Base-by-base conservation (phyloP, 2,329 filamentous ascomycete genomes). In the Calonectria honghensis region DNA sequence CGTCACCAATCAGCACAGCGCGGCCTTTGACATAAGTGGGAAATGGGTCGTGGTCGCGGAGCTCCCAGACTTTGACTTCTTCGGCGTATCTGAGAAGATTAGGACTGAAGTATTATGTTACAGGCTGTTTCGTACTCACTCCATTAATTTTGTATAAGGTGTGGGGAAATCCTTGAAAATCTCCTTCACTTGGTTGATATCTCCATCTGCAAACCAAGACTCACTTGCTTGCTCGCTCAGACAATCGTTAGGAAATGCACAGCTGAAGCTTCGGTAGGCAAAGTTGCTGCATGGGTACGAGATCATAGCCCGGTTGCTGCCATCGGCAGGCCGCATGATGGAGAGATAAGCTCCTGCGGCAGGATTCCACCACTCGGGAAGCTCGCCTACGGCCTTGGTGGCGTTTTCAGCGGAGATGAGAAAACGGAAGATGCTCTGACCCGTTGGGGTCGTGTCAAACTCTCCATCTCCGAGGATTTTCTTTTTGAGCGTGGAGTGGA, bases 391-490 rank as follows among this genome's bases (percentile, higher is more conserved):
- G 11, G 32, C 57, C n/a, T 63, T 63, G 32, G 57, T 63, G 37
- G 57, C 57, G 32, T 18, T 63, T 41, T 63, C 37, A 13, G 57
- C 57, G 11, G 57, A 63, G 35, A 63, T 11, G 35, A 63, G 57
- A 16, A 63, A 63, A 6, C 57, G 57, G 6, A 63, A 63, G n/a
- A 63, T 63, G 35, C 57, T 63, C 16, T 63, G 57, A 24, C 57
- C 57, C 3, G 57, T 63, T 11, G 57, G 57, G 10, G 57, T n/a
- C 4, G 35, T 41, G 4, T 29, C 32, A 41, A 63, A 63, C 6
- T 63, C 20, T 24, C 35, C 57, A 9, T 37, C n/a, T 24, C 57
- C 57, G 6, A 63, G 57, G n/a, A 63, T 63, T 14, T 63, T 63
- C 18, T 27, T 14, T 35, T 63, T 41, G 20, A 63, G 57, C 4